Conservation (phyloP, 2,329 filamentous ascomycete species). For the Penicillium sp. region DNA sequence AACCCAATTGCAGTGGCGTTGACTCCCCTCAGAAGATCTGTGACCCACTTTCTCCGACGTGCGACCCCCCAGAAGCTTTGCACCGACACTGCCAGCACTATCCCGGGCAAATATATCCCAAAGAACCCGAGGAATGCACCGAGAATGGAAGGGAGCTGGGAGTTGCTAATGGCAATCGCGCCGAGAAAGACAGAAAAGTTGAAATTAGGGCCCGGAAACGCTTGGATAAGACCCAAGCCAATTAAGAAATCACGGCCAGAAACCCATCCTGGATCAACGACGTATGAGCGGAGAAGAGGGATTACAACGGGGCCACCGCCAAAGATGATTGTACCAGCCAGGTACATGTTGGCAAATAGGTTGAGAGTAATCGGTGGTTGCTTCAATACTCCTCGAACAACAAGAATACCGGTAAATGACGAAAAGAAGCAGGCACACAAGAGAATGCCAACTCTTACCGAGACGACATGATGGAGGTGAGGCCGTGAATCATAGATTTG, state of each 20-base stretch:
- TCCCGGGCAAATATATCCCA: conserved; percentile 44
- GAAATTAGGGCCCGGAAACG: conserved; percentile 65
- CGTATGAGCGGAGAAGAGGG: conserved; percentile 62
- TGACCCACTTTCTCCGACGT: conserved; percentile 53
- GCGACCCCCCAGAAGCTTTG: conserved; percentile 61
- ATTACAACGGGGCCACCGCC: conserved; percentile 70
- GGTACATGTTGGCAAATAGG: conserved; percentile 74
- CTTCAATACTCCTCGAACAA: conserved; percentile 48
- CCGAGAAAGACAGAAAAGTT: conserved; percentile 63
- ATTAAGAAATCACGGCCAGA: conserved; percentile 72
- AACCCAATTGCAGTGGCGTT: conserved; percentile 66
- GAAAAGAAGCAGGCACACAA: conserved; percentile 56
- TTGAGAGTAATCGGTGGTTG: conserved; percentile 56
- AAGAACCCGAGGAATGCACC: conserved; percentile 60
- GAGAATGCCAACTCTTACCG: conserved; percentile 41
- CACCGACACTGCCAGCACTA: conserved; percentile 38
- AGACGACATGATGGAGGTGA: conserved; percentile 26
- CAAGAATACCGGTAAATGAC: conserved; percentile 63
- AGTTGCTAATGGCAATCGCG: conserved; percentile 49
- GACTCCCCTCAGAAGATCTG: conserved; percentile 58
- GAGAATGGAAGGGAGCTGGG: conserved; percentile 36
- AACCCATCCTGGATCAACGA: conserved; percentile 73
- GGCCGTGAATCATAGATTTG: neutral
- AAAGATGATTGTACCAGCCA: conserved; percentile 72
- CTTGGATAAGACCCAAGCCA: conserved; percentile 73